These are phyloP conservation scores for Priceomyces haplophilus DNA, from an alignment of 805 yeast genomes.

Conservation along the genomic window DNA sequence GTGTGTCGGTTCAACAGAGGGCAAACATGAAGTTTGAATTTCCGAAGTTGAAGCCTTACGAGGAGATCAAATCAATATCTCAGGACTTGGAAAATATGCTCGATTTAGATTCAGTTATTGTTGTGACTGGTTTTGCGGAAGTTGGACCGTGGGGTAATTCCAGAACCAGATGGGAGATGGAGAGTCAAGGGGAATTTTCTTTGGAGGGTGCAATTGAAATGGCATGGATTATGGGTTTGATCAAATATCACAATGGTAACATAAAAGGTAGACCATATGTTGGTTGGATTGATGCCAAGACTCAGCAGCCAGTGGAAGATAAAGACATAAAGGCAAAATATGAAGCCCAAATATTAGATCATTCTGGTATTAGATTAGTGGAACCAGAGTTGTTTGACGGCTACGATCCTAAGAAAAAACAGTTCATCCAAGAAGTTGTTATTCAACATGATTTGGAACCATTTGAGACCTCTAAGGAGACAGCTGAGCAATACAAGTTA, in stretches of 20 bases:
- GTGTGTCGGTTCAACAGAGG: slow-evolving; percentile 82
- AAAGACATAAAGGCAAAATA: slow-evolving; percentile 89
- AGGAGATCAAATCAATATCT: slow-evolving; percentile 63
- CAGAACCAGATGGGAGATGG: slow-evolving; percentile 99
- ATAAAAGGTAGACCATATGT: slow-evolving; percentile 87
- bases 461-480: slow-evolving; percentile 90
- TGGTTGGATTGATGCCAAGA: slow-evolving; percentile 97
- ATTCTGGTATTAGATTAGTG: slow-evolving; percentile 93
- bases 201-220: slow-evolving; percentile 94
- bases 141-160: slow-evolving; percentile 99
- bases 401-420: slow-evolving; percentile 92
- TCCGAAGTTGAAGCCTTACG: slow-evolving; percentile 81
- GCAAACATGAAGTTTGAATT: slow-evolving; percentile 92
- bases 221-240: slow-evolving; percentile 99
- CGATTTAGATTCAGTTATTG: slow-evolving; percentile 88
- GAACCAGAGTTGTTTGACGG: slow-evolving; percentile 95
- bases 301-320: slow-evolving; percentile 90
- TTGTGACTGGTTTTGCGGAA: slow-evolving; percentile 96
- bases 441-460: slow-evolving; percentile 96
- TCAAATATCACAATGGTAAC: slow-evolving; percentile 90
- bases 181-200: slow-evolving; percentile 89
- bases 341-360: slow-evolving; percentile 83
- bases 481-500: slow-evolving; percentile 89
- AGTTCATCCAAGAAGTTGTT: slow-evolving; percentile 90
- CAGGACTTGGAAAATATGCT: slow-evolving; percentile 85